Evolutionary conservation across 208 protist species (phyloP), one percentile per base, ranked within the genome.

Genomic region (Strigomonas culicis): DNA sequence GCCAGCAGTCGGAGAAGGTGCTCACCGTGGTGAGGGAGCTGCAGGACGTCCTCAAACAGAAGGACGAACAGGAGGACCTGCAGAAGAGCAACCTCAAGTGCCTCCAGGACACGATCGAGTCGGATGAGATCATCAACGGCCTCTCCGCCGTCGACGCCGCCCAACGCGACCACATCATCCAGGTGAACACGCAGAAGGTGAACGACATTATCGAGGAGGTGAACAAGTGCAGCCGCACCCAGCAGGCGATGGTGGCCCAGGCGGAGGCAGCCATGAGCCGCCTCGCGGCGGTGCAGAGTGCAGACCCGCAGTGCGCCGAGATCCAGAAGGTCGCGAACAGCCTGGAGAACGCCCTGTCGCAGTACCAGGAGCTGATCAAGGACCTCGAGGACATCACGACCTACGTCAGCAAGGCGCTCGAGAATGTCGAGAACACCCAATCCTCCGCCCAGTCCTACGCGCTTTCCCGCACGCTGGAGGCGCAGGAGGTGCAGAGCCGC

Each of bases 281-380:
- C 41, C 56, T 95, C 2, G 75, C 70, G 39, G 64, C 58, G n/a
- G 27, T 87, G 36, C 89, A 90, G 53, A 95, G 89, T 65, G 63
- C 74, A 24, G 86, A 95, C 68, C 89, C 89, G 0, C 47, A 86
- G 27, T 61, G 72, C 13, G 72, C 49, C 21, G 84, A 91, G 68
- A 82, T 89, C 32, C 81, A 90, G 58, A 86, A 93, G 70, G 72
- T 93, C 19, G 82, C 75, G 22, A 90, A 89, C 69, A 64, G 69
- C n/a, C 76, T 95, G 17, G 82, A 90, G 56, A 85, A 78, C 58
- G 84, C 82, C 39, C 84, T 72, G 65, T 73, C 59, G 27, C 39
- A 84, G 28, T 91, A 86, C 64, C 56, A 59, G 17, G 64, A 80
- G 63, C 72, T 92, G 17, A 62, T 57, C 51, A 82, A 81, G 52